These are phyloP conservation scores for Globisporangium barbulae DNA, from an alignment of 352 stramenopile species.

Conservation along the genomic window DNA sequence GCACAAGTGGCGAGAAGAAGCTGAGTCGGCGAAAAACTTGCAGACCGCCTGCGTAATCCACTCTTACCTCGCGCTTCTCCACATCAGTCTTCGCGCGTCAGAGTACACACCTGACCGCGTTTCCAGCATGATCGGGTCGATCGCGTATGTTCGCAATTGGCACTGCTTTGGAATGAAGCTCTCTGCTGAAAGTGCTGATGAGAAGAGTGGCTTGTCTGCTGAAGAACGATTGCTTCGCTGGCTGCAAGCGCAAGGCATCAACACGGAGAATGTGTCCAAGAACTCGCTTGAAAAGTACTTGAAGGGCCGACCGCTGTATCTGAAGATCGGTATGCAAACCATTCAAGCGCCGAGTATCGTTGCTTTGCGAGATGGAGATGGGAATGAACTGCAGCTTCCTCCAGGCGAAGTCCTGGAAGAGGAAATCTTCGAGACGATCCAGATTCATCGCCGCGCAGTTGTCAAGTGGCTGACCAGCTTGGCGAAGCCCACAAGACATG, in stretches of 20 bases:
- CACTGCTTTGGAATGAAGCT: slow-evolving; percentile 90
- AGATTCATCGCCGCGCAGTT: slow-evolving; percentile 74
- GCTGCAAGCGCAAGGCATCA: slow-evolving; percentile 88
- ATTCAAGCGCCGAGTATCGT: slow-evolving; percentile 86
- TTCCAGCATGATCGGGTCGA: slow-evolving; percentile 69
- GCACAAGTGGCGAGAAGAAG: slow-evolving; percentile 76
- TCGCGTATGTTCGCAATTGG: slow-evolving; percentile 89
- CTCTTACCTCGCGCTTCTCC: slow-evolving; percentile 72
- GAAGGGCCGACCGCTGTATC: slow-evolving; percentile 76
- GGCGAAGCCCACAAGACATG: slow-evolving; percentile 24
- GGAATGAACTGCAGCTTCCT: slow-evolving; percentile 65
- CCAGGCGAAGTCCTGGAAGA: slow-evolving; percentile 83
- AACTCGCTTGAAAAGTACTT: slow-evolving; percentile 86
- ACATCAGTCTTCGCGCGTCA: slow-evolving; percentile 58
- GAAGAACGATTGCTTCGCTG: slow-evolving; percentile 83
- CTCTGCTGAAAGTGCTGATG: slow-evolving; percentile 39
- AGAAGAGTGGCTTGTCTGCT: slow-evolving; percentile 49
- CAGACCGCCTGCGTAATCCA: slow-evolving; percentile 84
- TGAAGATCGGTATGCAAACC: slow-evolving; percentile 87
- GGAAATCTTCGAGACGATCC: slow-evolving; percentile 83
- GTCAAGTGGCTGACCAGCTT: slow-evolving; percentile 62
- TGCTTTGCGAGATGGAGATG: slow-evolving; percentile 41
- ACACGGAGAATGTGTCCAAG: slow-evolving; percentile 80
- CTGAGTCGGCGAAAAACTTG: slow-evolving; percentile 69
- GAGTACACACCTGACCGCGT: slow-evolving; percentile 74